Conservation (phyloP, 306 rosid species). For the Sophora flavescens region DNA sequence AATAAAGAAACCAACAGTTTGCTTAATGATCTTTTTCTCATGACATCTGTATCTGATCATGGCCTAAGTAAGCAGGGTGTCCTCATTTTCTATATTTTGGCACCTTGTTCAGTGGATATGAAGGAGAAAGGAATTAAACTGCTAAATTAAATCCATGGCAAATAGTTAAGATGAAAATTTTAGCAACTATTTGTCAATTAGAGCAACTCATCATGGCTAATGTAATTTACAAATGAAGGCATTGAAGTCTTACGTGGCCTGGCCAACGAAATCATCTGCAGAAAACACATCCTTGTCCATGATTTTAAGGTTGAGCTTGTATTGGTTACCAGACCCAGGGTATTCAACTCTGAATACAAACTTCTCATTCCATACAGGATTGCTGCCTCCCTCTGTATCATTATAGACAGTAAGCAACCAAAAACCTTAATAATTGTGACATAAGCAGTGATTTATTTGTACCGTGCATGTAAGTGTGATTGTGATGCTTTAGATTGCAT, state of each 20-base stretch:
- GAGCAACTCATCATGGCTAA: neutral
- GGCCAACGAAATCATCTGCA: conserved; percentile 73
- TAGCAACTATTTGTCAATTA: neutral
- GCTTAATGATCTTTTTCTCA: neutral
- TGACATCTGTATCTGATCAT: neutral
- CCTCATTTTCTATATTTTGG: conserved; percentile 1
- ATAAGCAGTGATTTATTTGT: neutral
- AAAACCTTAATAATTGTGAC: neutral
- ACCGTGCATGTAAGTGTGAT: neutral
- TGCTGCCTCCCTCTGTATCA: conserved; percentile 69
- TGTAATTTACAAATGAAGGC: neutral
- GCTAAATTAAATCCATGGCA: neutral
- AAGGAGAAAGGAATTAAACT: neutral
- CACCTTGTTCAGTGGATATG: conserved; percentile 8
- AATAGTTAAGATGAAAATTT: conserved; percentile 10
- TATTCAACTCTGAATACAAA: conserved; percentile 76
- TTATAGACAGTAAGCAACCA: conserved; percentile 4
- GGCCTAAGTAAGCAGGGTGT: neutral
- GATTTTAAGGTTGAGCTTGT: conserved; percentile 72
- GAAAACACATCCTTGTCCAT: conserved; percentile 86
- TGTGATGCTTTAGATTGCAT: conserved; percentile 26
- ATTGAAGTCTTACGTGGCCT: conserved; percentile 67
- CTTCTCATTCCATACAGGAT: conserved; percentile 87
- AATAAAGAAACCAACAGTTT: neutral
- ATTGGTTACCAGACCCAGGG: conserved; percentile 74